Evolutionary conservation across 345 rosid species (phyloP).

Genomic region (Arabidopsis suecica): DNA sequence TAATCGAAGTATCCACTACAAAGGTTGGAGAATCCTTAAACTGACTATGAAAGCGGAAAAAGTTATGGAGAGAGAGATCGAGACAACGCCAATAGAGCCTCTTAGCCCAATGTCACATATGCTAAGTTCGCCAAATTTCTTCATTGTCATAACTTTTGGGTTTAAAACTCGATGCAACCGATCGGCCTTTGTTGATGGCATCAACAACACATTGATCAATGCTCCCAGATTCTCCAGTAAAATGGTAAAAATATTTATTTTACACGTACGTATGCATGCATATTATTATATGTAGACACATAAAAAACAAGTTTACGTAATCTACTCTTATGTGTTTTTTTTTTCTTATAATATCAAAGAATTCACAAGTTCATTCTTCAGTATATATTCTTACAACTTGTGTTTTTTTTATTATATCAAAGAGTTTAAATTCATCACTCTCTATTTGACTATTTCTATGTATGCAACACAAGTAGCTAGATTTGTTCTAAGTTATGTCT

Average conservation of each 20-base stretch:
- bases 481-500: conserved; percentile 33
- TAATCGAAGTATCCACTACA: neutral
- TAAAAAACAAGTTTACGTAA: too few species aligned
- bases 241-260: conserved; percentile 47
- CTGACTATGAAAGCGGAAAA: neutral
- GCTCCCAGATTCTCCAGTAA: conserved; percentile 77
- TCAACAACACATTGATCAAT: conserved; percentile 55
- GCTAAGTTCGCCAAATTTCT: conserved; percentile 34
- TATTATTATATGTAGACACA: neutral
- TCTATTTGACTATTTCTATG: neutral
- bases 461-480: neutral
- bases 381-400: too few species aligned
- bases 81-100: neutral
- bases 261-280: neutral
- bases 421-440: neutral
- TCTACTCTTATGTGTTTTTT: too few species aligned
- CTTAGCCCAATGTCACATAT: conserved; percentile 21
- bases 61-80: neutral
- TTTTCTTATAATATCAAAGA: too few species aligned
- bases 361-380: too few species aligned
- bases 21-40: neutral
- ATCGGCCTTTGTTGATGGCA: conserved; percentile 48
- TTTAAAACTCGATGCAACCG: conserved; percentile 49
- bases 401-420: neutral
- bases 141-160: conserved; percentile 53